phyloP scores from a whole-genome alignment of 208 protist genomes.

The Trypanosoma caninum region DNA sequence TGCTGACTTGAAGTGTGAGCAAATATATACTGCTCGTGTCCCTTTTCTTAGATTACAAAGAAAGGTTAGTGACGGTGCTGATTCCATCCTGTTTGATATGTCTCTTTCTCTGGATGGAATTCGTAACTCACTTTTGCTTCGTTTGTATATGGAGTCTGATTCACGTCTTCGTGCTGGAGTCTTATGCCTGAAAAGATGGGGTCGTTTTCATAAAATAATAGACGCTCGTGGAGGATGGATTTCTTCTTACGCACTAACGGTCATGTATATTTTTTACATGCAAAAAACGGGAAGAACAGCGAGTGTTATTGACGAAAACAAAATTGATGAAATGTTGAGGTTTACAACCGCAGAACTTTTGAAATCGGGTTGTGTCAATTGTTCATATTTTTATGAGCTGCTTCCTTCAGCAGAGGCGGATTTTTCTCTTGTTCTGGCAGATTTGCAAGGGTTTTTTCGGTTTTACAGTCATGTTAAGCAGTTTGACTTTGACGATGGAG shows the following conservation, averaged over 20 bases:
- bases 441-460: slow-evolving; percentile 53
- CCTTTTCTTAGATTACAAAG: slow-evolving; percentile 51
- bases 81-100: slow-evolving; percentile 60
- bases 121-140: slow-evolving; percentile 64
- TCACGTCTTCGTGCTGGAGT: slow-evolving; percentile 50
- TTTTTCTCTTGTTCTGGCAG: slow-evolving; percentile 28
- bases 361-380: not conserved
- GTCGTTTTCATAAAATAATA: slow-evolving; percentile 53
- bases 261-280: slow-evolving; percentile 83
- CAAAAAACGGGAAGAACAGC: slow-evolving; percentile 29
- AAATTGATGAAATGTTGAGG: slow-evolving; percentile 23
- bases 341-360: not conserved
- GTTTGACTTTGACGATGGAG: slow-evolving; percentile 71
- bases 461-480: slow-evolving; percentile 40
- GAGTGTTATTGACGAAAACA: slow-evolving; percentile 31
- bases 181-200: slow-evolving; percentile 67
- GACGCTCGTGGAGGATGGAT: slow-evolving; percentile 76
- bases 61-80: not conserved
- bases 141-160: slow-evolving; percentile 59
- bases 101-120: slow-evolving; percentile 68
- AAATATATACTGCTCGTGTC: slow-evolving; percentile 74
- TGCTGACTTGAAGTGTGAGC: slow-evolving; percentile 37
- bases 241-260: slow-evolving; percentile 78
- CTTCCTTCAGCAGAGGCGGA: slow-evolving; percentile 29
- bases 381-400: slow-evolving; percentile 12